Conservation (phyloP, 805 yeast species). For the Schwanniomyces vanrijiae region DNA sequence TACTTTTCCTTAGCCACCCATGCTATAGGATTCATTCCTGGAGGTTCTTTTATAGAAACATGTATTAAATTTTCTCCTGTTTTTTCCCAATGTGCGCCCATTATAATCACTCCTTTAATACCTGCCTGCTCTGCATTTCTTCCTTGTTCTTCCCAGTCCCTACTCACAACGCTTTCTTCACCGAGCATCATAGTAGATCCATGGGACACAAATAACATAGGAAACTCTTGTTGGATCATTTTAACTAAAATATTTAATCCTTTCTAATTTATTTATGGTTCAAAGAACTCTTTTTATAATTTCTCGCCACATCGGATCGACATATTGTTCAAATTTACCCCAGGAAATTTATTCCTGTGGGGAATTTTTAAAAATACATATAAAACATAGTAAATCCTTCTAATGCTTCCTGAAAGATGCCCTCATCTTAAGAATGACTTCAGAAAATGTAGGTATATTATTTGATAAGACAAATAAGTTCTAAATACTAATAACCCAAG, state of each 20-base stretch:
- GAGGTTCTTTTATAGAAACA: constrained; percentile 4
- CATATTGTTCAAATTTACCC: background rate
- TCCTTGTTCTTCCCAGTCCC: constrained; percentile 4
- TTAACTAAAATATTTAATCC: background rate
- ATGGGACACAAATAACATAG: constrained; percentile 3
- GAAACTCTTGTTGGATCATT: background rate
- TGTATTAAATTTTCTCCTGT: constrained; percentile 1
- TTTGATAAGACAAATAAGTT: background rate
- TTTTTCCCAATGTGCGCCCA: constrained; percentile 3
- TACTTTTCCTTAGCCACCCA: constrained; percentile 4
- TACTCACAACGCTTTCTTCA: constrained; percentile 2
- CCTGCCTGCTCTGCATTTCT: constrained; percentile 2
- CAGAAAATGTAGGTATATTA: background rate
- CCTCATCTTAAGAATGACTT: background rate
- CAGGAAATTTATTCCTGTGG: background rate
- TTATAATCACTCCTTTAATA: constrained; percentile 1
- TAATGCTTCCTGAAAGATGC: background rate
- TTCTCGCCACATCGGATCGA: background rate
- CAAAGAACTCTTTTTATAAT: background rate
- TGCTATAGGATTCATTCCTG: constrained; percentile 4
- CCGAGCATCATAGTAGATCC: constrained; percentile 3
- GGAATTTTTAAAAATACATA: background rate
- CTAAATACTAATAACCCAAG: background rate
- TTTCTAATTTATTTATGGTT: background rate
- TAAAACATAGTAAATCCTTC: background rate